Conservation (phyloP, 208 protist species). For the Lotmaria passim region DNA sequence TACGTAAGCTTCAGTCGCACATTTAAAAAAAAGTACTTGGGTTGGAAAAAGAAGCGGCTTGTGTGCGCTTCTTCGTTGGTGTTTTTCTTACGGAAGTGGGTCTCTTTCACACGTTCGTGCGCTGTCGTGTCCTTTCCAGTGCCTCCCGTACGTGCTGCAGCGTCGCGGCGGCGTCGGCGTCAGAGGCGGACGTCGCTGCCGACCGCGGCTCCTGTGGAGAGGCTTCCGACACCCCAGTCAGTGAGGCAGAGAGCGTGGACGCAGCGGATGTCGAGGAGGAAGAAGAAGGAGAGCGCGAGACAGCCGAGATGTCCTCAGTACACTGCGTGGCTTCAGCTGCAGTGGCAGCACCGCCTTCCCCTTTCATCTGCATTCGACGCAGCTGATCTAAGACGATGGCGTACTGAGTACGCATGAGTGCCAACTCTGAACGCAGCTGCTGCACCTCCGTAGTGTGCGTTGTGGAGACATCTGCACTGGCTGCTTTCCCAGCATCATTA, state of each 20-base stretch:
- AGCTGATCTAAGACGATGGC: slow-evolving; percentile 20
- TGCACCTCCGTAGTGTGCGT: slow-evolving; percentile 11
- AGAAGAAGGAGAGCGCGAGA: slow-evolving; percentile 13
- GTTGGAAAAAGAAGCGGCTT: not conserved
- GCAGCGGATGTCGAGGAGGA: not conserved
- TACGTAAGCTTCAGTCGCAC: too few species aligned
- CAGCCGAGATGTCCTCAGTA: slow-evolving; percentile 5
- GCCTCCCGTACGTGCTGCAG: slow-evolving; percentile 46
- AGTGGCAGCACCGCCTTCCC: not conserved
- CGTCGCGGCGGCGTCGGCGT: slow-evolving; percentile 21
- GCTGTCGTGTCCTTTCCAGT: slow-evolving; percentile 35
- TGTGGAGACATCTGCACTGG: not conserved
- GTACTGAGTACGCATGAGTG: slow-evolving; percentile 28
- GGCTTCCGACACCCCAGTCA: not conserved
- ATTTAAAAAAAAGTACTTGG: too few species aligned
- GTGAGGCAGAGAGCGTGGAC: not conserved
- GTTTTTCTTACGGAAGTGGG: too few species aligned
- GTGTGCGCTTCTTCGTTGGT: too few species aligned
- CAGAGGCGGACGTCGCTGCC: not conserved
- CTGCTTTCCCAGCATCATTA: slow-evolving; percentile 2
- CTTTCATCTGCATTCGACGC: slow-evolving; percentile 11
- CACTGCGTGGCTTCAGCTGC: not conserved
- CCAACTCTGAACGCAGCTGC: slow-evolving; percentile 29
- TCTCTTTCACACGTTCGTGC: slow-evolving; percentile 1
- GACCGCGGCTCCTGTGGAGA: not conserved